Evolutionary conservation across 306 rosid genomes (phyloP).

Genomic region (Glycine latifolia): DNA sequence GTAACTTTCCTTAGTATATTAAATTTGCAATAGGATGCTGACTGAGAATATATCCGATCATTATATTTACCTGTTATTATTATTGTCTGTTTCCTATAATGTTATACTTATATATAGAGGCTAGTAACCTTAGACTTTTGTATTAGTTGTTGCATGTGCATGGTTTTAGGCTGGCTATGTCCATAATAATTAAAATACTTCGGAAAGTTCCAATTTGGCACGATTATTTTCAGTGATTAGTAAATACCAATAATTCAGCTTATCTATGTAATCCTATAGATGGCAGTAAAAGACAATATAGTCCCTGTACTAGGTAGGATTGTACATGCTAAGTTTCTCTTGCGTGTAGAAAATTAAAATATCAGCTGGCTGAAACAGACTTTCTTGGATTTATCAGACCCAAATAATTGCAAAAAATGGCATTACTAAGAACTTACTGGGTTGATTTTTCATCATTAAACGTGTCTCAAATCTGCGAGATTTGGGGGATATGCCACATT

Average conservation of each 20-base stretch:
- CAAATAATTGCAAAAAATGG: constrained; percentile 35
- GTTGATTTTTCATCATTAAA: constrained; percentile 27
- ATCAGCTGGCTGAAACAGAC: constrained; percentile 25
- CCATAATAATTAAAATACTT: constrained; percentile 8
- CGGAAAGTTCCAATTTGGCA: not conserved
- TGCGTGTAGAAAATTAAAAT: constrained; percentile 43
- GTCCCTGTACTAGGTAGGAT: not conserved
- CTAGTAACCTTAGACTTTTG: not conserved
- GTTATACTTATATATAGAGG: not conserved
- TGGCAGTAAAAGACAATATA: constrained; percentile 33
- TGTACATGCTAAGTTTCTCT: constrained; percentile 12
- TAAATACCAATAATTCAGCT: constrained; percentile 28
- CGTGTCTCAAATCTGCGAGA: constrained; percentile 41
- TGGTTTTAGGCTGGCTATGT: too few species aligned
- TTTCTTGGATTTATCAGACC: constrained; percentile 24
- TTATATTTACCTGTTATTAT: constrained; percentile 10
- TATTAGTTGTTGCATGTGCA: not conserved
- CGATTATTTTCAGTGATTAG: not conserved
- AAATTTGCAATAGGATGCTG: not conserved
- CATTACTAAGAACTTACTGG: constrained; percentile 22
- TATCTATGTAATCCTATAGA: constrained; percentile 32
- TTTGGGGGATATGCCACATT: constrained; percentile 61
- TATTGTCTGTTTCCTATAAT: not conserved
- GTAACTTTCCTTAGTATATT: not conserved
- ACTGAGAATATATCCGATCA: constrained; percentile 2